These are phyloP conservation scores for Pleurotus citrinopileatus DNA, from an alignment of 768 basidiomycete species.

Conservation along the genomic window DNA sequence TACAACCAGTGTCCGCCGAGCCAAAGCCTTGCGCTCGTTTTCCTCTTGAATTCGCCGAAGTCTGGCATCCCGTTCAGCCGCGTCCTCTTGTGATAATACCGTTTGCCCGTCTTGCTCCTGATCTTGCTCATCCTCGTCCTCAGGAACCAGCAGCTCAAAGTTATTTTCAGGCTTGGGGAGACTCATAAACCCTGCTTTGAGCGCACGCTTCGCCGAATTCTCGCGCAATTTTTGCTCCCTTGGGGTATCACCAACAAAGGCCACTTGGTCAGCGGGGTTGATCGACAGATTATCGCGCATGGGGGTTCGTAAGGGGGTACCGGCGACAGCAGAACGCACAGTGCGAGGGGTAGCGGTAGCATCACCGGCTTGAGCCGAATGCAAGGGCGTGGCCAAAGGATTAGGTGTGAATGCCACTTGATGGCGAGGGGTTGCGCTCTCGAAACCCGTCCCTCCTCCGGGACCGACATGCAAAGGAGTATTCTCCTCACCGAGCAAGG, in stretches of 20 bases:
- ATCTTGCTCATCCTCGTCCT: constrained; percentile 78
- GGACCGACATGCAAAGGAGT: constrained; percentile 80
- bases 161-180: constrained; percentile 96
- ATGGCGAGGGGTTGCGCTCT: constrained; percentile 92
- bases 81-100: constrained; percentile 73
- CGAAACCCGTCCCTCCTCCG: constrained; percentile 88
- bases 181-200: constrained; percentile 77
- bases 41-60: constrained; percentile 64
- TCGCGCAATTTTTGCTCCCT: constrained; percentile 65
- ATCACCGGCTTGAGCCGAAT: constrained; percentile 35
- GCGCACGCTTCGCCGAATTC: constrained; percentile 67
- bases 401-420: constrained; percentile 93
- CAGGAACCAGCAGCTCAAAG: constrained; percentile 91
- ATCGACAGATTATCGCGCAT: constrained; percentile 89
- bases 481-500: constrained; percentile 95
- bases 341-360: constrained; percentile 55
- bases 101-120: constrained; percentile 23
- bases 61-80: constrained; percentile 85
- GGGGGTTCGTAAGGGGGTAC: constrained; percentile 92
- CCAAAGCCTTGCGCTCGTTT: constrained; percentile 77
- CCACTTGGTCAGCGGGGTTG: constrained; percentile 66
- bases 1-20: constrained; percentile 77
- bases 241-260: constrained; percentile 65
- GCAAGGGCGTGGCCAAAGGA: constrained; percentile 86
- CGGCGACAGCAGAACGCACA: constrained; percentile 38